Conservation (phyloP, 108 stramenopile genomes). For the Aurantiochytrium sp. region DNA sequence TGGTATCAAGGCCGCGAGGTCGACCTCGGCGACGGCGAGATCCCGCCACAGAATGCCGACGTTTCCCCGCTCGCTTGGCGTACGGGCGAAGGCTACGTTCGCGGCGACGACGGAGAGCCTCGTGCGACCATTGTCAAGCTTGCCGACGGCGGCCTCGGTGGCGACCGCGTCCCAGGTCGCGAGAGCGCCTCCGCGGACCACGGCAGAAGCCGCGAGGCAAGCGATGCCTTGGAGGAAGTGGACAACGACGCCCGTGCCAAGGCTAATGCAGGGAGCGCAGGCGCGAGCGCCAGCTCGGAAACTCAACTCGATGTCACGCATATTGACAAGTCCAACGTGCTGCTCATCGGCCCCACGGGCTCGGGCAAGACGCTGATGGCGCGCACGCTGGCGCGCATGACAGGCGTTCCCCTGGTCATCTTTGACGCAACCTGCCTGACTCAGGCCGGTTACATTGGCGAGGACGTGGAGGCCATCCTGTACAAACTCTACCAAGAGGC, state of each 20-base stretch:
- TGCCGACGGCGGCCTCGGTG: neutral
- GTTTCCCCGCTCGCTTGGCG: neutral
- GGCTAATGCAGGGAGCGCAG: neutral
- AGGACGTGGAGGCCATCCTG: conserved; percentile 48
- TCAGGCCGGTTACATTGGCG: conserved; percentile 50
- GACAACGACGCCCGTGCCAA: neutral
- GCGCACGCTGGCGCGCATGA: conserved; percentile 40
- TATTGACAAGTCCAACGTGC: conserved; percentile 49
- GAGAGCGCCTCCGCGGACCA: neutral
- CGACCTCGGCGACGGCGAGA: neutral
- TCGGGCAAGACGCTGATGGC: conserved; percentile 51
- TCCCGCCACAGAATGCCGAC: neutral
- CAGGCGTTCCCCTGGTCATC: conserved; percentile 45
- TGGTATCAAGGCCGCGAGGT: neutral
- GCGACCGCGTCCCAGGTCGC: neutral
- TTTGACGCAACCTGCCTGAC: conserved; percentile 49
- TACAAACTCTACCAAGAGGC: conserved; percentile 51
- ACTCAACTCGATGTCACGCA: conserved; percentile 33
- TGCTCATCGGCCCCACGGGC: conserved; percentile 45
- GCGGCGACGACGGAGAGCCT: conserved; percentile 13
- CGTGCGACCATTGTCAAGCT: conserved; percentile 10
- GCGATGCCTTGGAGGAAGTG: neutral
- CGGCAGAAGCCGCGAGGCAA: neutral
- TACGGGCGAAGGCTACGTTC: neutral
- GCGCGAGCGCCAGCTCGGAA: neutral